Evolutionary conservation across 1,284 basidiomycete genomes (phyloP).

Genomic region (Trametes versicolor): DNA sequence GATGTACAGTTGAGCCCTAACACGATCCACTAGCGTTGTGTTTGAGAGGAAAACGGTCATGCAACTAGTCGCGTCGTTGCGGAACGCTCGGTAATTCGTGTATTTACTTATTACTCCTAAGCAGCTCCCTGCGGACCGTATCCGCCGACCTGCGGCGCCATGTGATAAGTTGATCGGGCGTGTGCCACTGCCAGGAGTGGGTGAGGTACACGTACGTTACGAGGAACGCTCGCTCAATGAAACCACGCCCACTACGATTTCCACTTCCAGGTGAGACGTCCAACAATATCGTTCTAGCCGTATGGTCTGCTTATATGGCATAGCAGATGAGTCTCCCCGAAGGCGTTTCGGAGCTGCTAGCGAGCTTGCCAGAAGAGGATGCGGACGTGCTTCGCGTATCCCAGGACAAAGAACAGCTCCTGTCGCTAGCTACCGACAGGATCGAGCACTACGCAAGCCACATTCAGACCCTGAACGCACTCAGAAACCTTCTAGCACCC

Average conservation of each 20-base stretch:
- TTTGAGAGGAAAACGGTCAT: constrained; percentile 29
- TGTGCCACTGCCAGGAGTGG: background rate
- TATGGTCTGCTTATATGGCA: background rate
- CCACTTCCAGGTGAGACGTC: background rate
- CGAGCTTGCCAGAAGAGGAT: background rate
- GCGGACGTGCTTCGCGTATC: background rate
- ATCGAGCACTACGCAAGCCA: background rate
- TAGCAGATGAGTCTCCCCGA: background rate
- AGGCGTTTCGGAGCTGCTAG: background rate
- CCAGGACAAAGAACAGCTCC: background rate
- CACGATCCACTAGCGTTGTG: constrained; percentile 10
- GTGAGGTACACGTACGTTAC: background rate
- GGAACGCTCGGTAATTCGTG: constrained; percentile 17
- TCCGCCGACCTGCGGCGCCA: background rate
- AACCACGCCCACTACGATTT: background rate
- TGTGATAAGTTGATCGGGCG: background rate
- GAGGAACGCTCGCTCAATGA: background rate
- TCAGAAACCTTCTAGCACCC: background rate
- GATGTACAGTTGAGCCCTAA: background rate
- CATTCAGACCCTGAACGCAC: background rate
- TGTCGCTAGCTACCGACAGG: background rate
- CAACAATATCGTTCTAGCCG: background rate
- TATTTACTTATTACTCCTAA: background rate
- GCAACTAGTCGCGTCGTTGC: constrained; percentile 24
- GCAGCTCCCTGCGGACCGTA: too few relatives aligned